phyloP scores from a whole-genome alignment of 805 yeast species.

The Schizosaccharomyces pombe region ASM294v3 CU329670.1:970001-970500 shows the following conservation, averaged over 20 bases:
- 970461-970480: too few species aligned
- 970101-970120: constrained; percentile 74
- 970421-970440: too few species aligned
- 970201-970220: not conserved
- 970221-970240: not conserved
- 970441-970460: too few species aligned
- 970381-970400: constrained; percentile 1
- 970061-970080: constrained; percentile 98
- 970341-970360: constrained; percentile 1
- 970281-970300: not conserved
- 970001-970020: constrained; percentile 97
- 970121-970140: constrained; percentile 39
- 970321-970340: not conserved
- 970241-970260: not conserved
- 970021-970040: constrained; percentile 99
- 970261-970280: not conserved
- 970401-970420: too few species aligned
- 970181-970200: constrained; percentile 3
- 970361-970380: not conserved
- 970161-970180: constrained; percentile 5
- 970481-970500: too few species aligned
- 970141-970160: constrained; percentile 3
- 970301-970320: not conserved
- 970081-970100: constrained; percentile 54
- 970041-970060: constrained; percentile 99